A percentile compares a stretch with the other conserved stretches of the same genome.
phyloP scores from a whole-genome alignment of 2,329 filamentous ascomycete genomes.

The Coniosporium uncinatum region DNA sequence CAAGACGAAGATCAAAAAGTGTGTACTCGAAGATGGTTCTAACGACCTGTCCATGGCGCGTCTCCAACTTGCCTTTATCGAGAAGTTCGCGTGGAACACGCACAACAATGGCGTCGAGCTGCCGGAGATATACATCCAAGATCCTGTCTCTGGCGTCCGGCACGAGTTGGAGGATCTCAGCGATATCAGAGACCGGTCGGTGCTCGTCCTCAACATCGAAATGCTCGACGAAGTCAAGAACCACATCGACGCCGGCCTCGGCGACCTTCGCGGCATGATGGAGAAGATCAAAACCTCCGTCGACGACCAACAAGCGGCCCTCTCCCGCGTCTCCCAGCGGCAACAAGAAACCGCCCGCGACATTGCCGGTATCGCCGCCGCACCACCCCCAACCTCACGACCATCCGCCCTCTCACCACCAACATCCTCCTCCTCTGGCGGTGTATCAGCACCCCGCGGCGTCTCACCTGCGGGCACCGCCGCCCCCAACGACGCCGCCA shows the following conservation, averaged over 20 bases:
- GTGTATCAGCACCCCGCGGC: slow-evolving; percentile 3
- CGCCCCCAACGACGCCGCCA: slow-evolving; percentile 11
- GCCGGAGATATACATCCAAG: slow-evolving; percentile 97
- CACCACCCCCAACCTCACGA: slow-evolving; percentile 30
- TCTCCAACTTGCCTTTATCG: slow-evolving; percentile 93
- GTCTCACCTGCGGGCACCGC: no score
- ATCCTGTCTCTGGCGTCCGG: slow-evolving; percentile 90
- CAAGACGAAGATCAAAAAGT: slow-evolving; percentile 96
- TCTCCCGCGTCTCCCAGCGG: slow-evolving; percentile 84
- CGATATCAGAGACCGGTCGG: slow-evolving; percentile 92
- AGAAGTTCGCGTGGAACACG: slow-evolving; percentile 99
- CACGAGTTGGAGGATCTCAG: slow-evolving; percentile 92
- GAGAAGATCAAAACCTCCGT: slow-evolving; percentile 81
- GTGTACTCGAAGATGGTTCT: slow-evolving; percentile 79
- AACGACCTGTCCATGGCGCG: slow-evolving; percentile 82
- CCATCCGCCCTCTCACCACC: slow-evolving; percentile 24
- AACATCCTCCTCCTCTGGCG: slow-evolving; percentile 1
- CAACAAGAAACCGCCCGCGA: slow-evolving; percentile 89
- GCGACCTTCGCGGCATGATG: slow-evolving; percentile 74
- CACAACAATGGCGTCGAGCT: slow-evolving; percentile 90
- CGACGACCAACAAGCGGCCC: slow-evolving; percentile 73
- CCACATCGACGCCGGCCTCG: slow-evolving; percentile 90
- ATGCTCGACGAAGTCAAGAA: slow-evolving; percentile 92
- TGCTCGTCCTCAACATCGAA: slow-evolving; percentile 93
- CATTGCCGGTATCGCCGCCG: slow-evolving; percentile 60